Conservation (phyloP, 768 basidiomycete genomes). For the Hemileccinum impolitum region DNA sequence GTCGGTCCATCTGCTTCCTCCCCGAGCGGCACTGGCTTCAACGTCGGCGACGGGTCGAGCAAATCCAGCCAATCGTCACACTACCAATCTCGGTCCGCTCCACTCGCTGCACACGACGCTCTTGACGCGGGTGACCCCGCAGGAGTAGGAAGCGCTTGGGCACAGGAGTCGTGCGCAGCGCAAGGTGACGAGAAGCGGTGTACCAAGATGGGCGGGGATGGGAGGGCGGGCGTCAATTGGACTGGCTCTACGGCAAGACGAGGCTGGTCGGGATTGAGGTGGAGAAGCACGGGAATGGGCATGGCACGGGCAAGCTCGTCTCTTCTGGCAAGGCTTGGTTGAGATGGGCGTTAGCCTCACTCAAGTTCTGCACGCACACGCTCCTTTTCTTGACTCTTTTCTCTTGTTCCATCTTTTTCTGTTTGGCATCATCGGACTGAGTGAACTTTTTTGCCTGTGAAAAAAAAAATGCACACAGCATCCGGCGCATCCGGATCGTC, state of each 20-base stretch:
- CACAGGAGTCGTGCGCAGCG: constrained; percentile 54
- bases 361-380: neutral
- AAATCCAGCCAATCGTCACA: constrained; percentile 23
- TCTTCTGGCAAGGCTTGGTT: constrained; percentile 42
- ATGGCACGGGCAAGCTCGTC: constrained; percentile 45
- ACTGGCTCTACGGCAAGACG: constrained; percentile 64
- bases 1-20: constrained; percentile 38
- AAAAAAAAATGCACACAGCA: neutral
- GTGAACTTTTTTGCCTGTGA: neutral
- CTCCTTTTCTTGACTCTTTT: constrained; percentile 1
- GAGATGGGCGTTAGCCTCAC: neutral
- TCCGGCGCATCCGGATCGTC: constrained; percentile 14
- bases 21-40: constrained; percentile 25
- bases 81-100: constrained; percentile 61
- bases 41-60: constrained; percentile 20
- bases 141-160: constrained; percentile 63
- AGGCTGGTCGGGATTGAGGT: constrained; percentile 60
- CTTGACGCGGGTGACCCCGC: constrained; percentile 51
- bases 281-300: constrained; percentile 40
- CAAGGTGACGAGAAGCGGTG: constrained; percentile 59
- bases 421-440: constrained; percentile 6
- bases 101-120: constrained; percentile 58
- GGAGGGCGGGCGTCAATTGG: constrained; percentile 62
- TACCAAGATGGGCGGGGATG: constrained; percentile 58
- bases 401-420: neutral